Percentiles rank a stretch among this genome's conserved stretches.
Evolutionary conservation across 805 yeast genomes (phyloP).

Genomic region (Wickerhamiella shivajii): DNA sequence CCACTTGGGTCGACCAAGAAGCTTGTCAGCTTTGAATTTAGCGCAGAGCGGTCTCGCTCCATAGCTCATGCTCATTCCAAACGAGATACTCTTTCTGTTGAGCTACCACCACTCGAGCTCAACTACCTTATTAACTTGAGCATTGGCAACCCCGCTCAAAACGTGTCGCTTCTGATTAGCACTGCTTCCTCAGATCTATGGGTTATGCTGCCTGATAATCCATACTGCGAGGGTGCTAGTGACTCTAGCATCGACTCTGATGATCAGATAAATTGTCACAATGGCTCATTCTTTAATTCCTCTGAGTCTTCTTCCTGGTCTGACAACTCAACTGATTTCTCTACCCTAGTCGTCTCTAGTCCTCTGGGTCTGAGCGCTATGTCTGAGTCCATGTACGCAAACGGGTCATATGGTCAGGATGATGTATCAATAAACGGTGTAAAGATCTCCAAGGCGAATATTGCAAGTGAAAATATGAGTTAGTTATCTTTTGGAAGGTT

Average conservation of each 20-base stretch:
- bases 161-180: conserved; percentile 43
- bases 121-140: conserved; percentile 12
- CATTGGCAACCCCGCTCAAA: conserved; percentile 46
- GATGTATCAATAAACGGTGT: conserved; percentile 36
- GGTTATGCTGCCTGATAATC: conserved; percentile 38
- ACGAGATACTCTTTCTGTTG: no score
- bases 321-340: conserved; percentile 12
- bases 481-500: no score
- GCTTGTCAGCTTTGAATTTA: no score
- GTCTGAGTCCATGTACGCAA: no score
- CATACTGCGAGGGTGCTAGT: conserved; percentile 23
- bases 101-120: no score
- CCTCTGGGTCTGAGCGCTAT: no score
- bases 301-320: conserved; percentile 6
- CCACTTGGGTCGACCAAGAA: no score
- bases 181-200: conserved; percentile 69
- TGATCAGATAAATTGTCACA: conserved; percentile 7
- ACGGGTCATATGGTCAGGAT: conserved; percentile 37
- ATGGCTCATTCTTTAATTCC: conserved; percentile 1
- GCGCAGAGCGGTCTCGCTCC: no score
- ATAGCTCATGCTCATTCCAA: no score
- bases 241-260: neutral
- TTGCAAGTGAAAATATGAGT: no score
- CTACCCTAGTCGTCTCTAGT: no score
- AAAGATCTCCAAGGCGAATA: conserved; percentile 35